Conservation (phyloP, 2,329 filamentous ascomycete species). For the Fusarium subglutinans region DNA sequence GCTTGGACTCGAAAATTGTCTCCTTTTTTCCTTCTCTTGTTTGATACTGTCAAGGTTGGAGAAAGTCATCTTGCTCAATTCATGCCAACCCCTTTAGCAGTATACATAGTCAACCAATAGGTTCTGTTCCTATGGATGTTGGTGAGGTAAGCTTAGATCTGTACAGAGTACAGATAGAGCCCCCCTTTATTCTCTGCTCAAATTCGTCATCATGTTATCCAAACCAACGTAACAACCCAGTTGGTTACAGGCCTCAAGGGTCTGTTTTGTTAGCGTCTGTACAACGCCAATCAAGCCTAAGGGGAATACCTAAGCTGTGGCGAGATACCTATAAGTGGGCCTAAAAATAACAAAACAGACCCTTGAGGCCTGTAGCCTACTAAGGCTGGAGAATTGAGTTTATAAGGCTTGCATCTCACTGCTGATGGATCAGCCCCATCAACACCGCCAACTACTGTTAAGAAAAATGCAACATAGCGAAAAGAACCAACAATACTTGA, state of each 20-base stretch:
- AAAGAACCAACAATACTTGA: background rate
- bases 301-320: too few relatives aligned
- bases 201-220: background rate
- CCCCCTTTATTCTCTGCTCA: background rate
- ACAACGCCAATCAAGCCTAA: too few relatives aligned
- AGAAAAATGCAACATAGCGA: background rate
- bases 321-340: too few relatives aligned
- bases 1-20: background rate
- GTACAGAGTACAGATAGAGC: background rate
- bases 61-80: background rate
- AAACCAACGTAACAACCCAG: background rate
- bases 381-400: background rate
- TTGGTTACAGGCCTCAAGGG: background rate
- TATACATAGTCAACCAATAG: background rate
- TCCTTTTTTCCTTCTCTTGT: background rate
- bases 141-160: constrained; percentile 4
- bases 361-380: too few relatives aligned
- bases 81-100: constrained; percentile 6
- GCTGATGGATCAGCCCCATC: background rate
- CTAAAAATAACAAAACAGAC: too few relatives aligned
- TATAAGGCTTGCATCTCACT: background rate
- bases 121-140: background rate
- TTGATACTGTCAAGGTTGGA: background rate
- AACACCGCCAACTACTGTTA: background rate
- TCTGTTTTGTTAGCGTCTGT: too few relatives aligned